These are phyloP conservation scores for Ascocoryne sarcoides DNA, from an alignment of 2,329 filamentous ascomycete species.

Conservation along the genomic window DNA sequence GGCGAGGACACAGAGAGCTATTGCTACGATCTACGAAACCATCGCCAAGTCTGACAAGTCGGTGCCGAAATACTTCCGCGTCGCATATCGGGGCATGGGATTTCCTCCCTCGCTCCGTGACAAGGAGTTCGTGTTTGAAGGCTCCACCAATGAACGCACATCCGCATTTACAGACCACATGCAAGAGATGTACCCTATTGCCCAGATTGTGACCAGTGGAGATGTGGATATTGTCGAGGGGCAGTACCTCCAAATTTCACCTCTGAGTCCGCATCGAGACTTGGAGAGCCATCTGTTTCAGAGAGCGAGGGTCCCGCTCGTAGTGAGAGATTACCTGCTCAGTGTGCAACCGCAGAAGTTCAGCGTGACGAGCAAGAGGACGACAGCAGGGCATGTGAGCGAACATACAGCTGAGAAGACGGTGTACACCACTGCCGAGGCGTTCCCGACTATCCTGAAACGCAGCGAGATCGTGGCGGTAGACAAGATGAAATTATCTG, in stretches of 20 bases:
- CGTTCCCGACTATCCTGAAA: conserved; percentile 84
- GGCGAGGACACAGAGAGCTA: conserved; percentile 78
- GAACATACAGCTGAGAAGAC: conserved; percentile 78
- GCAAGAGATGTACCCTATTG: conserved; percentile 81
- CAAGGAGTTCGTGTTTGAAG: conserved; percentile 90
- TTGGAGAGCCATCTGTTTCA: conserved; percentile 78
- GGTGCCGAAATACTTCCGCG: conserved; percentile 82
- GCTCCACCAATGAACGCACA: conserved; percentile 65
- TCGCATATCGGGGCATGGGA: conserved; percentile 80
- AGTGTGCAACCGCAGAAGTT: conserved; percentile 71
- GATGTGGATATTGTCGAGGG: conserved; percentile 77
- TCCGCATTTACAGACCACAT: conserved; percentile 82
- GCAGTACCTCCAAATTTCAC: conserved; percentile 77
- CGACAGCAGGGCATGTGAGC: conserved; percentile 57
- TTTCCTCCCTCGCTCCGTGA: conserved; percentile 75
- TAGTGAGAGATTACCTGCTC: conserved; percentile 79
- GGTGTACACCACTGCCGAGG: conserved; percentile 72
- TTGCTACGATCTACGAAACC: conserved; percentile 84
- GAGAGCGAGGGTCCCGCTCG: conserved; percentile 71
- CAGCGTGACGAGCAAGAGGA: conserved; percentile 64
- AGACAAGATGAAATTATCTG: conserved; percentile 53
- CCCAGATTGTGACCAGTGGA: conserved; percentile 65
- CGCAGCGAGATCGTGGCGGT: conserved; percentile 73
- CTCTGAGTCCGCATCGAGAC: conserved; percentile 75
- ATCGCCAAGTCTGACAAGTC: conserved; percentile 74